Conservation (phyloP, 495 filamentous ascomycete species). For the Viridothelium virens region DNA sequence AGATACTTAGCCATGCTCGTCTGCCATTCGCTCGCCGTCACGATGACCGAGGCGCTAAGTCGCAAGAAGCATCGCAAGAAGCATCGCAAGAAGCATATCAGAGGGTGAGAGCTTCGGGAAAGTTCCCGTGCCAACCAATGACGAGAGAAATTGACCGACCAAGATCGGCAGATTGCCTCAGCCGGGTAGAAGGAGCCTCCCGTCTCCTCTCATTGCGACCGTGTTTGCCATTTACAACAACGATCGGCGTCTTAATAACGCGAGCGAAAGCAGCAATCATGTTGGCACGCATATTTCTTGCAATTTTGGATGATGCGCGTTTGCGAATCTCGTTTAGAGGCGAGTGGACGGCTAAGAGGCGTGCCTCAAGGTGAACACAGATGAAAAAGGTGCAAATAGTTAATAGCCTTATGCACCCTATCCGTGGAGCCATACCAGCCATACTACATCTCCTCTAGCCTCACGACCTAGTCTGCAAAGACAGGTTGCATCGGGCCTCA, state of each 20-base stretch:
- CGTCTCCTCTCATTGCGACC: background rate
- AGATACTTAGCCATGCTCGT: background rate
- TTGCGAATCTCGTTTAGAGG: background rate
- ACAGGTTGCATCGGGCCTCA: background rate
- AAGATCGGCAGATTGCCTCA: constrained; percentile 11
- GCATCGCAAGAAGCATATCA: background rate
- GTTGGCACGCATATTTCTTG: background rate
- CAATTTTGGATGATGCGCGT: background rate
- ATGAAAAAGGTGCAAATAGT: no score
- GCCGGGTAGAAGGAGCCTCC: background rate
- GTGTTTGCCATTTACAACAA: background rate
- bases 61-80: background rate
- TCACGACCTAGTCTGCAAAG: background rate
- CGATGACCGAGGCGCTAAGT: background rate
- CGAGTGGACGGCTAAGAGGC: no score
- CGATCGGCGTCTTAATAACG: background rate
- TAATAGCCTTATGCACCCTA: background rate
- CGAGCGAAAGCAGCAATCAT: background rate
- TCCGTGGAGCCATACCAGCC: background rate
- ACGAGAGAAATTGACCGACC: background rate
- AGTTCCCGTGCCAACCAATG: background rate
- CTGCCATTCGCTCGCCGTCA: background rate
- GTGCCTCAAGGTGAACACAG: no score
- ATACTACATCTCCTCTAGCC: background rate
- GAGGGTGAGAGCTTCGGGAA: background rate